Conservation (phyloP, 495 filamentous ascomycete genomes). For the Rostrohypoxylon terebratum region DNA sequence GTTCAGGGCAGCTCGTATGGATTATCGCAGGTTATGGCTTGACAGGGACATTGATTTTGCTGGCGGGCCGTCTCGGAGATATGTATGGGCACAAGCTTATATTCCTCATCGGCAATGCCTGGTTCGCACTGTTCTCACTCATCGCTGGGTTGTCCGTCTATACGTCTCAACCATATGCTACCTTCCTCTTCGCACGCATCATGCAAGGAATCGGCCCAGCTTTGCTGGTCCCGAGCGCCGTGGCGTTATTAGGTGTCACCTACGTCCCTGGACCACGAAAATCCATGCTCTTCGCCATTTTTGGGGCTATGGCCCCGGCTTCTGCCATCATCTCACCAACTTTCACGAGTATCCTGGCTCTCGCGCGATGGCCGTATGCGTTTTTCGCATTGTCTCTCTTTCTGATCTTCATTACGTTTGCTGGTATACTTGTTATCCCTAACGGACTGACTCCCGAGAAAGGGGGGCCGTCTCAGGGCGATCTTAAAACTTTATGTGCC, state of each 20-base stretch:
- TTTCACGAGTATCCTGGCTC: conserved; percentile 65
- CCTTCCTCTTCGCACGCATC: conserved; percentile 70
- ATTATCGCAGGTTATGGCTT: conserved; percentile 66
- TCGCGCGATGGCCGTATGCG: conserved; percentile 75
- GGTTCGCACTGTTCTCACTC: conserved; percentile 73
- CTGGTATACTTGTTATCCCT: conserved; percentile 64
- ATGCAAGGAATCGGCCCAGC: conserved; percentile 73
- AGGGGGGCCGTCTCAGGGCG: conserved; percentile 22
- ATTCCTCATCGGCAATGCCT: conserved; percentile 72
- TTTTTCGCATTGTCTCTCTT: conserved; percentile 68
- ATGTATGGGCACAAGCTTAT: conserved; percentile 73
- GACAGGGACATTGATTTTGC: conserved; percentile 78
- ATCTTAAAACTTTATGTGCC: conserved; percentile 41
- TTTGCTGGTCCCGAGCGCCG: conserved; percentile 70
- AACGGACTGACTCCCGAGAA: conserved; percentile 56
- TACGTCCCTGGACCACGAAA: conserved; percentile 68
- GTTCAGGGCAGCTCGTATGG: conserved; percentile 62
- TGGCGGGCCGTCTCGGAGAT: conserved; percentile 74
- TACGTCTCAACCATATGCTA: conserved; percentile 53
- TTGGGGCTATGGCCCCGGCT: conserved; percentile 72
- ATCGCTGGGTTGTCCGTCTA: conserved; percentile 66
- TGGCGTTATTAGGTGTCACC: conserved; percentile 70
- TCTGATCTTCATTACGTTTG: conserved; percentile 55
- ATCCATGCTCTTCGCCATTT: conserved; percentile 73
- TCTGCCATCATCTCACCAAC: conserved; percentile 66